Evolutionary conservation across 148 eudicot genomes (phyloP).

Genomic region (Suaeda aralocaspica): DNA sequence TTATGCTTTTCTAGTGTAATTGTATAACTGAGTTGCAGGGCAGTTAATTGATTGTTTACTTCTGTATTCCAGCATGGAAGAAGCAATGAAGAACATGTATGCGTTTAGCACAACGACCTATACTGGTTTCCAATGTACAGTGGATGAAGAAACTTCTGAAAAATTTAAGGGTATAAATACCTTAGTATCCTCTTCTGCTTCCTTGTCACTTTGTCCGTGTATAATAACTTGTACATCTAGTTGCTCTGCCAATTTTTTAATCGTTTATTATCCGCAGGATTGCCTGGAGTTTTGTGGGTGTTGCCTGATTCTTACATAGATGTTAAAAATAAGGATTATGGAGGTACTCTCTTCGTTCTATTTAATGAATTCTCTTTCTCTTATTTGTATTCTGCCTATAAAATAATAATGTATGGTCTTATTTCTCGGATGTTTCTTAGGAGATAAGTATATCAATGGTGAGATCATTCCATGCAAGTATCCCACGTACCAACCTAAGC

Average conservation of each 20-base stretch:
- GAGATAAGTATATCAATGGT: slow-evolving; percentile 82
- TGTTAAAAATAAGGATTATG: slow-evolving; percentile 92
- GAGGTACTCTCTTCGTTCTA: slow-evolving; percentile 43
- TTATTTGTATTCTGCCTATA: neutral
- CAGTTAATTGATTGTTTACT: neutral
- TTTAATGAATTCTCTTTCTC: neutral
- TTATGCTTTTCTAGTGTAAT: neutral
- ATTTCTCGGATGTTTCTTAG: slow-evolving; percentile 27
- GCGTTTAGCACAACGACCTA: slow-evolving; percentile 98
- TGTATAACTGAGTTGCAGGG: neutral
- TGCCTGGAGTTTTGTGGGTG: slow-evolving; percentile 97
- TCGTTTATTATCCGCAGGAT: slow-evolving; percentile 41
- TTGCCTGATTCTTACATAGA: slow-evolving; percentile 91
- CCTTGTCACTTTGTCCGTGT: neutral
- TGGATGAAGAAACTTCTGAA: slow-evolving; percentile 88
- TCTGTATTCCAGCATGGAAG: slow-evolving; percentile 67
- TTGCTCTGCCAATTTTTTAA: neutral
- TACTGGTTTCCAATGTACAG: slow-evolving; percentile 96
- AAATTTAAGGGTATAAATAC: slow-evolving; percentile 63
- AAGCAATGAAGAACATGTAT: slow-evolving; percentile 93
- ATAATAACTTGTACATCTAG: neutral
- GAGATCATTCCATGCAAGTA: slow-evolving; percentile 90
- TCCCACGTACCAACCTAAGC: slow-evolving; percentile 91
- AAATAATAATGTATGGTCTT: neutral
- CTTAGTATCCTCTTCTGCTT: neutral